Percentiles rank a stretch among this genome's conserved stretches.
phyloP scores from a whole-genome alignment of 306 rosid genomes.

The Trifolium repens region DNA sequence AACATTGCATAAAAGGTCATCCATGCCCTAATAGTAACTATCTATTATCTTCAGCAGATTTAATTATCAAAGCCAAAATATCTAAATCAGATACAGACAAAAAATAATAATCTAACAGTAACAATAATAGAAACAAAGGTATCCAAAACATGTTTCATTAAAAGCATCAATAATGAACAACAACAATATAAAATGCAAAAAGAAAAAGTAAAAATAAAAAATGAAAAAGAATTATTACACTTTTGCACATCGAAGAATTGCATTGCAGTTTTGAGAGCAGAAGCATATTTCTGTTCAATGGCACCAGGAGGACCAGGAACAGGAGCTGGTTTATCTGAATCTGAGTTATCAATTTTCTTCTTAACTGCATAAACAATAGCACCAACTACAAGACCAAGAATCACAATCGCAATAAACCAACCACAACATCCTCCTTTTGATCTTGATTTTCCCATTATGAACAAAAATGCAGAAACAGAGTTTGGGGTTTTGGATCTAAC shows the following conservation, averaged over 20 bases:
- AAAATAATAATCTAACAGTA: background rate
- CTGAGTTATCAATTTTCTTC: slow-evolving; percentile 53
- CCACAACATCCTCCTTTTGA: slow-evolving; percentile 63
- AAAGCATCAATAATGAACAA: background rate
- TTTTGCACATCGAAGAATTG: slow-evolving; percentile 89
- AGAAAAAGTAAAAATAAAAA: background rate
- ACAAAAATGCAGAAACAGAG: background rate
- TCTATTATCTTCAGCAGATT: background rate
- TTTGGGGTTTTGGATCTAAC: slow-evolving; percentile 29
- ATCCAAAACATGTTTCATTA: background rate
- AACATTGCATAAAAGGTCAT: background rate
- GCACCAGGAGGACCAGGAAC: slow-evolving; percentile 89
- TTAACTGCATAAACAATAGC: slow-evolving; percentile 56
- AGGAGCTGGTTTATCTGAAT: slow-evolving; percentile 56
- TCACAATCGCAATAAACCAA: slow-evolving; percentile 67
- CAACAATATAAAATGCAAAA: background rate
- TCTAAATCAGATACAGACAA: background rate
- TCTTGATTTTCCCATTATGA: slow-evolving; percentile 64
- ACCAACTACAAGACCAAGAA: slow-evolving; percentile 65
- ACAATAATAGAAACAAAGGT: background rate
- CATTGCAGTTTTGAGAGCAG: slow-evolving; percentile 78
- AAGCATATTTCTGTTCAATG: slow-evolving; percentile 61
- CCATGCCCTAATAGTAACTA: background rate
- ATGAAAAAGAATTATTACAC: slow-evolving; percentile 48
- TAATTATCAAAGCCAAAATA: background rate